Evolutionary conservation across 768 basidiomycete genomes (phyloP).

Genomic region (Pleurotus tuber-regium): DNA sequence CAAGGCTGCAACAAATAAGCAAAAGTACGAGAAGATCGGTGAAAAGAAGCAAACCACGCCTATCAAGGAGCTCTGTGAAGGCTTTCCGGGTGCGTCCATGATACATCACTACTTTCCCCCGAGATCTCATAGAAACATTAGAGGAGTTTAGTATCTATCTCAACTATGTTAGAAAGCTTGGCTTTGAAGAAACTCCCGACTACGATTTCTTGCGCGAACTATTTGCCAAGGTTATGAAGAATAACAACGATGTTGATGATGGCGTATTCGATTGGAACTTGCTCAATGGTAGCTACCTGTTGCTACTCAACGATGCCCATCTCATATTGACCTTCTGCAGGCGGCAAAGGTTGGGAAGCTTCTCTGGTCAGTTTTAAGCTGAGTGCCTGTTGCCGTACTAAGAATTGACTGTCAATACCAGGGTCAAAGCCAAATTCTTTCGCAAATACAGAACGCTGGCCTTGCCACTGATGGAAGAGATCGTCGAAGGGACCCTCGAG

Average conservation of each 20-base stretch:
- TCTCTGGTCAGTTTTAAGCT: slow-evolving; percentile 54
- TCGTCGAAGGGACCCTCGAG: slow-evolving; percentile 59
- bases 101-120: not conserved
- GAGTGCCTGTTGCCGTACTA: slow-evolving; percentile 1
- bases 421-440: slow-evolving; percentile 64
- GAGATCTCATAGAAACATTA: slow-evolving; percentile 26
- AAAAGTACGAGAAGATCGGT: slow-evolving; percentile 99
- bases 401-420: slow-evolving; percentile 21
- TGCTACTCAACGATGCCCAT: slow-evolving; percentile 1
- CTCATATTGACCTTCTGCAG: slow-evolving; percentile 30
- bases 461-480: slow-evolving; percentile 47
- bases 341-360: slow-evolving; percentile 93
- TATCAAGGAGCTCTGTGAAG: slow-evolving; percentile 95
- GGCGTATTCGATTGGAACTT: slow-evolving; percentile 96
- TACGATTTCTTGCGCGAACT: slow-evolving; percentile 97
- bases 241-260: slow-evolving; percentile 87
- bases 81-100: slow-evolving; percentile 74
- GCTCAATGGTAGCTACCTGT: slow-evolving; percentile 61
- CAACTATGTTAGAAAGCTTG: slow-evolving; percentile 98
- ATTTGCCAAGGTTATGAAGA: slow-evolving; percentile 92
- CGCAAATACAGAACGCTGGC: slow-evolving; percentile 60
- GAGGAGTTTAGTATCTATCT: slow-evolving; percentile 99
- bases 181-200: slow-evolving; percentile 98
- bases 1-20: slow-evolving; percentile 99
- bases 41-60: slow-evolving; percentile 99